phyloP scores from a whole-genome alignment of 306 rosid genomes.

The Trifolium subterraneum region DNA sequence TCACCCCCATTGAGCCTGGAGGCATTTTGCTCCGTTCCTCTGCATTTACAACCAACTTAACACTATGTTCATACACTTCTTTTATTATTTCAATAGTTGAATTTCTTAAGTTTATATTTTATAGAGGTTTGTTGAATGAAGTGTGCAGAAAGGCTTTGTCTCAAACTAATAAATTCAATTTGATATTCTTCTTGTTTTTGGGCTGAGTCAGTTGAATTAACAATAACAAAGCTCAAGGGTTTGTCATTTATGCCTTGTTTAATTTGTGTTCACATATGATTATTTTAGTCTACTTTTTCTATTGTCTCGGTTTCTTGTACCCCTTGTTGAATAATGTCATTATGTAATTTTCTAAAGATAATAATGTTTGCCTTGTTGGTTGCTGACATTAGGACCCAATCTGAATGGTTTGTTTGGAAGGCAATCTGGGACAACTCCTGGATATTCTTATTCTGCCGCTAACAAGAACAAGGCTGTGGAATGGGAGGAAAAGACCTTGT shows the following conservation, averaged over 20 bases:
- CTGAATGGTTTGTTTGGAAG: conserved; percentile 90
- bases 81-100: neutral
- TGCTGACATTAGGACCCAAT: conserved; percentile 69
- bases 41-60: neutral
- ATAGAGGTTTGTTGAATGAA: neutral
- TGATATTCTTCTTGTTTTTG: neutral
- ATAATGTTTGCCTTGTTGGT: conserved; percentile 1
- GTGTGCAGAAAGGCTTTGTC: neutral
- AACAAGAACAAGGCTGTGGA: conserved; percentile 91
- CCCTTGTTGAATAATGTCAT: neutral
- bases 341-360: neutral
- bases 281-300: neutral
- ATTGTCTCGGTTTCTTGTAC: conserved; percentile 6
- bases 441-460: conserved; percentile 87
- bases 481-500: conserved; percentile 90
- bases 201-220: neutral
- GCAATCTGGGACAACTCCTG: conserved; percentile 90
- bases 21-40: neutral
- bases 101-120: neutral
- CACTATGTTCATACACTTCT: neutral
- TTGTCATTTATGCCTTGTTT: neutral
- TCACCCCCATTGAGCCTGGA: neutral
- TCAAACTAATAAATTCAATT: neutral
- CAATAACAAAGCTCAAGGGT: neutral
- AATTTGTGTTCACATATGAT: neutral